Evolutionary conservation across 2,329 filamentous ascomycete species (phyloP), one percentile per base, ranked within the genome.

Genomic region (Aspergillus alliaceus): DNA sequence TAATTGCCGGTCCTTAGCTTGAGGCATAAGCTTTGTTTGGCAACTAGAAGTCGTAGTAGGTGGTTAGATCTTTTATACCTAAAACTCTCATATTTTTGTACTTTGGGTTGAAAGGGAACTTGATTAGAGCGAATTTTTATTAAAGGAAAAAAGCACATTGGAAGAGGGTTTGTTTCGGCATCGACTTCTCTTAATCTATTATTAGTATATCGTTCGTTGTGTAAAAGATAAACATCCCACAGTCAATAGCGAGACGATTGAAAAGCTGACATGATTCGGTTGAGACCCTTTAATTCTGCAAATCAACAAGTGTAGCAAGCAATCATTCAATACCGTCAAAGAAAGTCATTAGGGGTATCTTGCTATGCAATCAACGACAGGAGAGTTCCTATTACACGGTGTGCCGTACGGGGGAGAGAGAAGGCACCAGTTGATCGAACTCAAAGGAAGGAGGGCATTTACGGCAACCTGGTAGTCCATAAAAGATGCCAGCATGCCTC

Each of bases 1-100:
- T 80, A 32, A 80, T 80, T 66, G 70, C 69, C 22, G 78, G 78
- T 3, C 63, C n/a, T n/a, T n/a, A n/a, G n/a, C n/a, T 71, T 51
- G 66, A 71, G 32, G 59, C 49, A 46, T 69, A 56, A 61, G 35
- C 8, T 24, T 7, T 29, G 12, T 29, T n/a, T 29, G 40, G 40
- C 12, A 8, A 9, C 25, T 12, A 44, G n/a, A n/a, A n/a, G 14
- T 9, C 14, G 1, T 4, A 44, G 4, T n/a, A 6, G 7, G 15
- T 4, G 27, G 27, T 44, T 8, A 15, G 6, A 29, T 44, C n/a
- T 15, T 6, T 29, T 27, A 25, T 11, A 11, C 8, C 4, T 24
- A 25, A 15, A 9, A 18, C 18, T 25, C 25, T 27, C 24, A 18
- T 44, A 7, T 18, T 22, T n/a, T 44, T 15, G 14, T 15, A 15